These are phyloP conservation scores for Volutella citrinella DNA, from an alignment of 2,329 filamentous ascomycete species.

Conservation along the genomic window DNA sequence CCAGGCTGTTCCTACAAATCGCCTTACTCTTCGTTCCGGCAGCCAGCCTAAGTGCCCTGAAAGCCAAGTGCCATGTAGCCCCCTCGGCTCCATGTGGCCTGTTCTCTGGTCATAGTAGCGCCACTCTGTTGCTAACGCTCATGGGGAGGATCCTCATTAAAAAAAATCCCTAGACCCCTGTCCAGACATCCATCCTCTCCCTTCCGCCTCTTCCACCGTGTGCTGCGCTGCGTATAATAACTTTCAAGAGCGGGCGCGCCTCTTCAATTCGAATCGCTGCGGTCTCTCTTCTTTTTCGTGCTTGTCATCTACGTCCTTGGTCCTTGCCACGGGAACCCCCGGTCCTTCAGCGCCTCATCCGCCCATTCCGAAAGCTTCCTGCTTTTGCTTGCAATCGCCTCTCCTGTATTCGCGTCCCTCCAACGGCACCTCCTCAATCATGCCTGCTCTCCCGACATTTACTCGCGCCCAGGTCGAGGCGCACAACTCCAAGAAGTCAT, in stretches of 20 bases:
- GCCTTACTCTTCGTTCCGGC: too few species aligned
- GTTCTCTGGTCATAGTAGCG: conserved; percentile 26
- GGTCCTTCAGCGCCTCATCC: conserved; percentile 9
- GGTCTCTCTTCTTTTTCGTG: conserved; percentile 1
- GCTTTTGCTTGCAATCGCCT: conserved; percentile 6
- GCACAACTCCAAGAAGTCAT: conserved; percentile 78
- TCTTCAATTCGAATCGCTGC: conserved; percentile 10
- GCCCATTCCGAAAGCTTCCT: conserved; percentile 7
- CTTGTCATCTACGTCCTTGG: conserved; percentile 2
- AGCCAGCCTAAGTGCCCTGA: too few species aligned
- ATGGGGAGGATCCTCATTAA: conserved; percentile 30
- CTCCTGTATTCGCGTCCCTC: conserved; percentile 12
- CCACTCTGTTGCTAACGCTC: conserved; percentile 23
- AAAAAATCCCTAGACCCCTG: conserved; percentile 26
- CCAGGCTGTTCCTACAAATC: too few species aligned
- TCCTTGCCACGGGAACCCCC: conserved; percentile 8
- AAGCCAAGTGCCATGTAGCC: too few species aligned
- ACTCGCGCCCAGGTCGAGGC: conserved; percentile 75
- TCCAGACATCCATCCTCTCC: conserved; percentile 9
- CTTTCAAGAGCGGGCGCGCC: conserved; percentile 1
- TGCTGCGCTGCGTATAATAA: too few species aligned
- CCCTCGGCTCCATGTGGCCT: too few species aligned
- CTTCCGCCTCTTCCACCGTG: conserved; percentile 11
- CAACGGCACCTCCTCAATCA: conserved; percentile 34
- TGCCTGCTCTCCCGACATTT: conserved; percentile 85